Evolutionary conservation across 352 stramenopile species (phyloP).

Genomic region (Phytopythium delawarense): DNA sequence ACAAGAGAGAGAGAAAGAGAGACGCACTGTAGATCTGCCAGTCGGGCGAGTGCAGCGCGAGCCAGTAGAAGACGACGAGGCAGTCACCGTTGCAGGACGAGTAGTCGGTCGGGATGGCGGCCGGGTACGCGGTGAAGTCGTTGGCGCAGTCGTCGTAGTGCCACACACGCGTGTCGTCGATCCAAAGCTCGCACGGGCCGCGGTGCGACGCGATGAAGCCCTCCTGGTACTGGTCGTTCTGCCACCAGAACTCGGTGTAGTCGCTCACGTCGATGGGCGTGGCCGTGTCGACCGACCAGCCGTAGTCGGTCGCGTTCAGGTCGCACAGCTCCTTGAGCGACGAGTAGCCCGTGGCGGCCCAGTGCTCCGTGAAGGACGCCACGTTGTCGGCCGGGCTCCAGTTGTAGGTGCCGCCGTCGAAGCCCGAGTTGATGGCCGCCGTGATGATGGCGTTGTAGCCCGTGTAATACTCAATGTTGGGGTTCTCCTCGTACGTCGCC

Average conservation of each 20-base stretch:
- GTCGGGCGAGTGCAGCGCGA: constrained; percentile 25
- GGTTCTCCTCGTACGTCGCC: constrained; percentile 15
- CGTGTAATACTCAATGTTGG: constrained; percentile 15
- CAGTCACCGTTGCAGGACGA: constrained; percentile 41
- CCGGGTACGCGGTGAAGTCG: constrained; percentile 30
- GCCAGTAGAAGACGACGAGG: constrained; percentile 47
- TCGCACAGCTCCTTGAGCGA: constrained; percentile 36
- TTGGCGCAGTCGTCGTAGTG: constrained; percentile 41
- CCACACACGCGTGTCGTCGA: constrained; percentile 36
- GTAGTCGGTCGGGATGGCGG: constrained; percentile 45
- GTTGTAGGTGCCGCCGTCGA: constrained; percentile 26
- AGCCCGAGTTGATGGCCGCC: constrained; percentile 24
- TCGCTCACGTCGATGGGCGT: constrained; percentile 27
- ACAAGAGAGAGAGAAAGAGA: background rate
- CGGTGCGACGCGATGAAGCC: constrained; percentile 37
- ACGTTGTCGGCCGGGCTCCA: constrained; percentile 22
- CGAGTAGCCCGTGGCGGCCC: constrained; percentile 23
- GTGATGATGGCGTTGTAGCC: constrained; percentile 17
- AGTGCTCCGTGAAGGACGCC: constrained; percentile 25
- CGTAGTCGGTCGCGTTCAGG: constrained; percentile 24
- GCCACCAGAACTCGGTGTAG: constrained; percentile 26
- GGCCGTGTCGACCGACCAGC: constrained; percentile 17
- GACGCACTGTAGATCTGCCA: constrained; percentile 45
- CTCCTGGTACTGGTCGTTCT: constrained; percentile 37
- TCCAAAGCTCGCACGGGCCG: constrained; percentile 50